Percentiles rank a stretch among this genome's conserved stretches.
Evolutionary conservation across 2,329 filamentous ascomycete species (phyloP).

Genomic region (Colletotrichum sp.): DNA sequence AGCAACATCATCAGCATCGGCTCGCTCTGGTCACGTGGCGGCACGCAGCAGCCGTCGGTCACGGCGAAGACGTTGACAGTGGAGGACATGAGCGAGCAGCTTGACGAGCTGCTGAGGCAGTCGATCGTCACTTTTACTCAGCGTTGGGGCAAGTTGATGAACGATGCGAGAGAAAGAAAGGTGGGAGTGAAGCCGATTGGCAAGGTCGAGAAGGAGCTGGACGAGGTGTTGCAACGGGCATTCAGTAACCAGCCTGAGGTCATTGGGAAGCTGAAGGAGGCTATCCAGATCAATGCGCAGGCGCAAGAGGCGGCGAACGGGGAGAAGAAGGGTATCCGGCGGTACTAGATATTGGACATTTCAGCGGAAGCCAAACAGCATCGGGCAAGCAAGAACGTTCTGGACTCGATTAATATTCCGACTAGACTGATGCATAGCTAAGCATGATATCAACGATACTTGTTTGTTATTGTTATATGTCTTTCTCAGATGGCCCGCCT

Average conservation of each 20-base stretch:
- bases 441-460: neutral
- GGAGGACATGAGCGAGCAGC: conserved; percentile 68
- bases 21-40: conserved; percentile 49
- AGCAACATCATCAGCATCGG: conserved; percentile 58
- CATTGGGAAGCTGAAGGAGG: conserved; percentile 64
- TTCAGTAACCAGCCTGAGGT: conserved; percentile 67
- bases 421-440: neutral
- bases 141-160: conserved; percentile 59
- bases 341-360: conserved; percentile 8
- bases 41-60: conserved; percentile 28
- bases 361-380: neutral
- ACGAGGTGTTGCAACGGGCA: conserved; percentile 59
- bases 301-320: conserved; percentile 52
- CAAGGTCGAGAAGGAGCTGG: conserved; percentile 61
- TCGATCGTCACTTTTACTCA: conserved; percentile 69
- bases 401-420: neutral
- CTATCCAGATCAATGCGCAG: conserved; percentile 61
- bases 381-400: neutral
- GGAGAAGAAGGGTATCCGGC: conserved; percentile 32
- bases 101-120: conserved; percentile 67
- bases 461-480: neutral
- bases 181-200: conserved; percentile 54
- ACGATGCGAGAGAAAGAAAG: conserved; percentile 53
- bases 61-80: conserved; percentile 37
- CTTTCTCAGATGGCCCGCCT: neutral